Evolutionary conservation across 176 grass and related monocot species (phyloP).

Genomic region (Eleusine indica): DNA sequence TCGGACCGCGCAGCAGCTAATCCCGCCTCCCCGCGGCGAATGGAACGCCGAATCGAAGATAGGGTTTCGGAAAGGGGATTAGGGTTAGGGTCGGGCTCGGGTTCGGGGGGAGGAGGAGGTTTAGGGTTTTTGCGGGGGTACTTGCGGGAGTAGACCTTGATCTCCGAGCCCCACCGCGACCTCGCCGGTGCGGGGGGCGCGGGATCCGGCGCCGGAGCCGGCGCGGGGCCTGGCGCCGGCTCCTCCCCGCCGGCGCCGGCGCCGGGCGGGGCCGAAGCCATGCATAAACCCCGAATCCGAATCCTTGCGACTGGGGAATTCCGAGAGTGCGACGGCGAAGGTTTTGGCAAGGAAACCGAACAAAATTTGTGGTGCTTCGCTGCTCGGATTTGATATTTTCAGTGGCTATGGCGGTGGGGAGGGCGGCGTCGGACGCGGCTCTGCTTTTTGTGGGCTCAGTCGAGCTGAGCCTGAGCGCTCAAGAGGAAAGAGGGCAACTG

Average conservation of each 20-base stretch:
- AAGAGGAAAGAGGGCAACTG: not conserved
- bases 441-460: not conserved
- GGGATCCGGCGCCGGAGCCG: not conserved
- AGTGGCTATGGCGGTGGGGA: not conserved
- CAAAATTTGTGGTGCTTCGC: not conserved
- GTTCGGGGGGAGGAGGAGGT: slow-evolving; percentile 36
- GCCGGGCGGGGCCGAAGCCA: slow-evolving; percentile 57
- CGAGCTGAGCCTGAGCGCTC: not conserved
- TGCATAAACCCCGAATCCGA: slow-evolving; percentile 61
- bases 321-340: not conserved
- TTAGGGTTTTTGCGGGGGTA: slow-evolving; percentile 66
- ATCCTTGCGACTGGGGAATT: not conserved
- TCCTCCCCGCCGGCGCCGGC: slow-evolving; percentile 34
- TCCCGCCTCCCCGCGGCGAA: slow-evolving; percentile 26
- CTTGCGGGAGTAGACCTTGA: slow-evolving; percentile 89
- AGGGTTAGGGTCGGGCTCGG: slow-evolving; percentile 17
- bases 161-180: slow-evolving; percentile 66
- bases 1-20: slow-evolving; percentile 7
- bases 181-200: slow-evolving; percentile 12
- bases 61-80: slow-evolving; percentile 51
- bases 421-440: not conserved
- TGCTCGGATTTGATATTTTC: not conserved
- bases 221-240: slow-evolving; percentile 7
- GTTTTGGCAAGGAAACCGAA: not conserved
- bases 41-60: slow-evolving; percentile 41